phyloP scores from a whole-genome alignment of 768 basidiomycete genomes.

The Austroboletus festivus region DNA sequence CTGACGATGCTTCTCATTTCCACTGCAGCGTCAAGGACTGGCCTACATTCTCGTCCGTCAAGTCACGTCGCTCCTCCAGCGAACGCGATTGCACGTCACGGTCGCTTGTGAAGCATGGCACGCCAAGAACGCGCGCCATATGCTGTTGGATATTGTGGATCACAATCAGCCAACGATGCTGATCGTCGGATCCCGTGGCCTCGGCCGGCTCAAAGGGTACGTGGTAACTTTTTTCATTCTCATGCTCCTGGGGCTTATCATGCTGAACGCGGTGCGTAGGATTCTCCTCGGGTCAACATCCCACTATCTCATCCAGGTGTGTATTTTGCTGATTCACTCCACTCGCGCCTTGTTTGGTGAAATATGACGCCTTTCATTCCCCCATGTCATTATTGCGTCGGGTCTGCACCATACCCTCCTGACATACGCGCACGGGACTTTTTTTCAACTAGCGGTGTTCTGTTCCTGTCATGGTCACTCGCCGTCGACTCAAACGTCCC shows the following conservation, averaged over 20 bases:
- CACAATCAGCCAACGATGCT: conserved; percentile 85
- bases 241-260: neutral
- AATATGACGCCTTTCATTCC: too few relatives aligned
- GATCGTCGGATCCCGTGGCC: conserved; percentile 92
- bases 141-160: conserved; percentile 90
- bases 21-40: conserved; percentile 73
- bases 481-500: conserved; percentile 85
- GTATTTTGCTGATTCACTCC: too few relatives aligned
- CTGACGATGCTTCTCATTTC: conserved; percentile 10
- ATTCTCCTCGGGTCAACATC: conserved; percentile 90
- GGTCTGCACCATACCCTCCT: too few relatives aligned
- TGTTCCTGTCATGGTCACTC: conserved; percentile 95
- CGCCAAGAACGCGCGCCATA: conserved; percentile 90
- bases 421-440: conserved; percentile 6
- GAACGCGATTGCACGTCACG: conserved; percentile 83
- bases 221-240: conserved; percentile 17
- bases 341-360: too few relatives aligned
- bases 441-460: conserved; percentile 93
- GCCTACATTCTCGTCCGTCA: conserved; percentile 89
- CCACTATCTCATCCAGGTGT: conserved; percentile 85
- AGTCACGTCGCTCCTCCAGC: conserved; percentile 83
- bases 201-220: conserved; percentile 85
- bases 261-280: conserved; percentile 42
- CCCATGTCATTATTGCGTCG: too few relatives aligned
- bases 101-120: conserved; percentile 95